Percentiles rank a stretch among this genome's conserved stretches.
Conservation (phyloP, 2,329 filamentous ascomycete genomes). For the Beauveria sp. region DNA sequence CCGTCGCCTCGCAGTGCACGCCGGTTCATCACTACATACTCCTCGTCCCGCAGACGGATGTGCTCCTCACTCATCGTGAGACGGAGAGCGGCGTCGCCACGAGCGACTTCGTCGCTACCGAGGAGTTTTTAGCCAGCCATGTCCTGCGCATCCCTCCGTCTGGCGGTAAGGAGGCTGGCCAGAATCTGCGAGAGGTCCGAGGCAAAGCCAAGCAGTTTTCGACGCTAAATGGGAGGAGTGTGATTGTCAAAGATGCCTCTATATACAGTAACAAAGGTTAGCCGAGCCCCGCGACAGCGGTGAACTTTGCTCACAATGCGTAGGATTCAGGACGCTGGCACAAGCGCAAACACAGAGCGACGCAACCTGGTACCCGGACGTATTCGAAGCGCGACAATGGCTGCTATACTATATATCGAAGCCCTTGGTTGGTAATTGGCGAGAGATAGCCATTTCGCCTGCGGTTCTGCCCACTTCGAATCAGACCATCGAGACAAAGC, state of each 20-base stretch:
- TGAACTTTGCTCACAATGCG: background rate
- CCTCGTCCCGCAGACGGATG: conserved; percentile 87
- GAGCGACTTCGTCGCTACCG: conserved; percentile 74
- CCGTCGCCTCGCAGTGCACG: conserved; percentile 82
- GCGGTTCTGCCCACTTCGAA: conserved; percentile 48
- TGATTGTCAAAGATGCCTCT: conserved; percentile 88
- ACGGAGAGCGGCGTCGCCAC: conserved; percentile 71
- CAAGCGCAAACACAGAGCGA: conserved; percentile 85
- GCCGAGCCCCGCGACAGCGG: conserved; percentile 12
- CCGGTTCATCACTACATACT: conserved; percentile 89
- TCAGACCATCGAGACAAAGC: conserved; percentile 30
- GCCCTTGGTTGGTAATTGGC: conserved; percentile 76
- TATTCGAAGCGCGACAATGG: conserved; percentile 87
- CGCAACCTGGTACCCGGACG: conserved; percentile 79
- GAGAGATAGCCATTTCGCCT: conserved; percentile 63
- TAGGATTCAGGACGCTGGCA: conserved; percentile 85
- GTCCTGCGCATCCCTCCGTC: conserved; percentile 72
- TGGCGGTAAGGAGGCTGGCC: conserved; percentile 45
- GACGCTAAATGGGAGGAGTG: conserved; percentile 84
- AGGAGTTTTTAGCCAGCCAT: conserved; percentile 96
- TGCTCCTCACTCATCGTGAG: conserved; percentile 81
- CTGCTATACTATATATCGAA: conserved; percentile 92
- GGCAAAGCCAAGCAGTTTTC: conserved; percentile 92
- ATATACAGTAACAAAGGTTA: conserved; percentile 95
- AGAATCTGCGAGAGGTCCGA: conserved; percentile 74